Conservation (phyloP, 345 rosid genomes). For the Carallia brachiata region DNA sequence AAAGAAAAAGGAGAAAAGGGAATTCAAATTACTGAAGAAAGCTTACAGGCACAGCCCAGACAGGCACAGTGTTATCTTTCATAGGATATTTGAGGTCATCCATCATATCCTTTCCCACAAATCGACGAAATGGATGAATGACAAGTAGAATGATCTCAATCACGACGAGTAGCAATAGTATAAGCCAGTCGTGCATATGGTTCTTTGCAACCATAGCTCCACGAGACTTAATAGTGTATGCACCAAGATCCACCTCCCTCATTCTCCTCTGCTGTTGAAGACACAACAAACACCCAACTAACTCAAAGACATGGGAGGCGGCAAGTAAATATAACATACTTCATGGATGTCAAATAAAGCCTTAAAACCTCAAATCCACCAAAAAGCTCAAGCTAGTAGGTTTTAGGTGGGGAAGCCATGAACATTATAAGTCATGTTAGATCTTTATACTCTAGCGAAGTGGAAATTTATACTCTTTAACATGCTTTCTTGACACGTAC, state of each 20-base stretch:
- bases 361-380: too few species aligned
- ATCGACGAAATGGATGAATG: slow-evolving; percentile 80
- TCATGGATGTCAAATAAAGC: too few species aligned
- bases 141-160: slow-evolving; percentile 38
- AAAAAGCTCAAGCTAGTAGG: too few species aligned
- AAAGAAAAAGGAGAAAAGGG: background rate
- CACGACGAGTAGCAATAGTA: slow-evolving; percentile 48
- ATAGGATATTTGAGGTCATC: slow-evolving; percentile 72
- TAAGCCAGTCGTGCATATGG: slow-evolving; percentile 76
- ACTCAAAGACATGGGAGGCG: background rate
- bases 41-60: slow-evolving; percentile 75
- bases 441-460: too few species aligned
- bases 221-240: slow-evolving; percentile 51
- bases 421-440: too few species aligned
- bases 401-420: too few species aligned
- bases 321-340: background rate
- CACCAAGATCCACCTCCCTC: slow-evolving; percentile 43
- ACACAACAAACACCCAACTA: background rate
- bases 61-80: slow-evolving; percentile 59
- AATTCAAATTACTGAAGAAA: background rate
- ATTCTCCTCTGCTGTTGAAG: slow-evolving; percentile 35
- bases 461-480: too few species aligned
- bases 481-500: too few species aligned
- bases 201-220: slow-evolving; percentile 59
- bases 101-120: slow-evolving; percentile 78